Percentiles rank a stretch among this genome's conserved stretches.
Conservation (phyloP, 2,329 filamentous ascomycete species). For the Penicillium carneum region DNA sequence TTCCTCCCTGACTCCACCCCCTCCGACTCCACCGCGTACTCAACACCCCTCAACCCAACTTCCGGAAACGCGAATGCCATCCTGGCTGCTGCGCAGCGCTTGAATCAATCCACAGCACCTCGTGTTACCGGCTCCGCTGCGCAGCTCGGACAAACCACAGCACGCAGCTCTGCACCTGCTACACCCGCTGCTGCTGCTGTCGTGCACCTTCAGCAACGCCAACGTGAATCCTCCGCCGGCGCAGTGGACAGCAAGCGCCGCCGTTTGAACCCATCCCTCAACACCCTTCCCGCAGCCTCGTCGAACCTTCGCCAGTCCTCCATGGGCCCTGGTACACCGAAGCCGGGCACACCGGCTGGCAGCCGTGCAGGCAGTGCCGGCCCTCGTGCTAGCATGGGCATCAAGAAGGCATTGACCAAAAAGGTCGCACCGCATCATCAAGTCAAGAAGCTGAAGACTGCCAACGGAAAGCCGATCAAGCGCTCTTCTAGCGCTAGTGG, state of each 20-base stretch:
- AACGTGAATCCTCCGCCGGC: conserved; percentile 63
- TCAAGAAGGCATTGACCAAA: conserved; percentile 59
- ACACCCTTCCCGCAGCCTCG: conserved; percentile 61
- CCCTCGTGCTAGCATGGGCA: conserved; percentile 53
- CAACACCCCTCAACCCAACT: conserved; percentile 61
- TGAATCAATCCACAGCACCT: conserved; percentile 49
- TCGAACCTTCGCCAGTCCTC: conserved; percentile 67
- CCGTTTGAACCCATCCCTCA: conserved; percentile 61
- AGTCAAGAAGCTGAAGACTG: conserved; percentile 51
- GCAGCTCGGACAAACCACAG: conserved; percentile 49
- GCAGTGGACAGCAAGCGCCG: conserved; percentile 66
- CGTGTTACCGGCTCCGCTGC: conserved; percentile 47
- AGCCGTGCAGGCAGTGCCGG: conserved; percentile 66
- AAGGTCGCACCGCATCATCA: conserved; percentile 64
- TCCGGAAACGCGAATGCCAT: conserved; percentile 63
- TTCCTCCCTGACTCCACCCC: conserved; percentile 57
- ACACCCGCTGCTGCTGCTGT: conserved; percentile 51
- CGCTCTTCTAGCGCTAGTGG: conserved; percentile 53
- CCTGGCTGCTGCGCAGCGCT: conserved; percentile 59
- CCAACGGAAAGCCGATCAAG: conserved; percentile 50
- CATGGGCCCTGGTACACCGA: conserved; percentile 69
- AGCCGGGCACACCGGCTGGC: conserved; percentile 61
- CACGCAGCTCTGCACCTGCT: conserved; percentile 55
- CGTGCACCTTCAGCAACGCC: conserved; percentile 54
- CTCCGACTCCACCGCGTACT: conserved; percentile 53